Conservation (phyloP, 805 yeast genomes). For the Barnettozyma salicaria region DNA sequence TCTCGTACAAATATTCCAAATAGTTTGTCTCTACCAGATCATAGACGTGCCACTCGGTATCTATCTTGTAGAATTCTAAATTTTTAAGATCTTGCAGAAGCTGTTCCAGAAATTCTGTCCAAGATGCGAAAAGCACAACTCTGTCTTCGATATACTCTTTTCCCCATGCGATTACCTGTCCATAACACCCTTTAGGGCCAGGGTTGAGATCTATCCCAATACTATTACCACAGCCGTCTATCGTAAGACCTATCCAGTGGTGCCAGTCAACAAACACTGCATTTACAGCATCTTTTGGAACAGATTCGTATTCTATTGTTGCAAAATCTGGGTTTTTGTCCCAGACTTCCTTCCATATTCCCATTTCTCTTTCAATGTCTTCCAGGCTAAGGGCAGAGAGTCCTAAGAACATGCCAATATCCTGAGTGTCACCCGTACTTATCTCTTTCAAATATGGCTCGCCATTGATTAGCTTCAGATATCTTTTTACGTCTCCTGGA, state of each 20-base stretch:
- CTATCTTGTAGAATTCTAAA: constrained; percentile 6
- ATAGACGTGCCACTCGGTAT: constrained; percentile 10
- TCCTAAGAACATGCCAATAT: constrained; percentile 10
- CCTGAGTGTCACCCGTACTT: neutral
- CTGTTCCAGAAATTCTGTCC: constrained; percentile 8
- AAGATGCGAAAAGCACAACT: constrained; percentile 6
- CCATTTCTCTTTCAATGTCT: constrained; percentile 12
- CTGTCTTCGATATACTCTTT: constrained; percentile 13
- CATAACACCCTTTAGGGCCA: constrained; percentile 15
- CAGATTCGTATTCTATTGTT: constrained; percentile 4
- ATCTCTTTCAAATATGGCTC: constrained; percentile 3
- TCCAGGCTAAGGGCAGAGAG: constrained; percentile 5
- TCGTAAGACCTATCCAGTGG: constrained; percentile 13
- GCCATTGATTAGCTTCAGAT: constrained; percentile 8
- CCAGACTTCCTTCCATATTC: constrained; percentile 13
- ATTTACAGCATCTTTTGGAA: constrained; percentile 11
- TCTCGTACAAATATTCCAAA: constrained; percentile 8
- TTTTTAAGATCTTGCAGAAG: constrained; percentile 5
- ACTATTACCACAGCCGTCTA: constrained; percentile 18
- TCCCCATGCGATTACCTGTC: constrained; percentile 16
- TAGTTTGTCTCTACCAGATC: constrained; percentile 8
- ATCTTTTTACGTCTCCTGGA: constrained; percentile 9
- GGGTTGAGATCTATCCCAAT: constrained; percentile 16
- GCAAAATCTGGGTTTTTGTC: constrained; percentile 11
- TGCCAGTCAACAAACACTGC: constrained; percentile 9